phyloP scores from a whole-genome alignment of 2,329 filamentous ascomycete species.

The Aspergillus udagawae region DNA sequence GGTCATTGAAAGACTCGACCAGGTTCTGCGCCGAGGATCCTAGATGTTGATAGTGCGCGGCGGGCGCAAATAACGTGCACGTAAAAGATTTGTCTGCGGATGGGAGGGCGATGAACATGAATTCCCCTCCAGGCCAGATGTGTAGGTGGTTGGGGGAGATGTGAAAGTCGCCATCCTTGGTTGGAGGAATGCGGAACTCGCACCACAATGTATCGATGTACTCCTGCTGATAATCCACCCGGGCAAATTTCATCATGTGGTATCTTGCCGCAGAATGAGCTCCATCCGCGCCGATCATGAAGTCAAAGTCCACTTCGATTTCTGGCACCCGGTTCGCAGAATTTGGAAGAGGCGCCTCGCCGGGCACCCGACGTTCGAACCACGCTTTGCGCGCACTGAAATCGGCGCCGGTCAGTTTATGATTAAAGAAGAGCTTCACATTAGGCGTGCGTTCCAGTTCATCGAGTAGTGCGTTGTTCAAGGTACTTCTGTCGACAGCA shows the following conservation, averaged over 20 bases:
- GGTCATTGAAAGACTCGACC: conserved; percentile 77
- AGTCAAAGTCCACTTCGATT: conserved; percentile 81
- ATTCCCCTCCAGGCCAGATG: conserved; percentile 90
- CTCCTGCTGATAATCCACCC: conserved; percentile 86
- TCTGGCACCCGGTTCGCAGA: conserved; percentile 55
- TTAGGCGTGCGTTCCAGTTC: conserved; percentile 80
- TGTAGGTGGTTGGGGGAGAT: conserved; percentile 93
- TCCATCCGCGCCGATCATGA: conserved; percentile 91
- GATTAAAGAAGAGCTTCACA: conserved; percentile 86
- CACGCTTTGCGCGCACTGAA: conserved; percentile 76
- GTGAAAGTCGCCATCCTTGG: conserved; percentile 55
- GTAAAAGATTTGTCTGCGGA: conserved; percentile 87
- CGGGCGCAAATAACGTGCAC: conserved; percentile 86
- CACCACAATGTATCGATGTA: conserved; percentile 98
- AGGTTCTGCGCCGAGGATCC: conserved; percentile 62
- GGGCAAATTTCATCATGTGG: conserved; percentile 91
- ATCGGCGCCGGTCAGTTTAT: conserved; percentile 88
- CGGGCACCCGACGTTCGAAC: conserved; percentile 62
- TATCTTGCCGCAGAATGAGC: conserved; percentile 88
- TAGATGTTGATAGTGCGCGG: conserved; percentile 63
- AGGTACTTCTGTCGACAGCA: conserved; percentile 75
- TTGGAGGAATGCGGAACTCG: conserved; percentile 76
- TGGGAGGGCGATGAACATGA: conserved; percentile 98
- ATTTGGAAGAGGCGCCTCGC: conserved; percentile 26
- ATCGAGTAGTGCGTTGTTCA: conserved; percentile 82